Evolutionary conservation across 2,329 filamentous ascomycete genomes (phyloP).

Genomic region (Colletotrichum tofieldiae): DNA sequence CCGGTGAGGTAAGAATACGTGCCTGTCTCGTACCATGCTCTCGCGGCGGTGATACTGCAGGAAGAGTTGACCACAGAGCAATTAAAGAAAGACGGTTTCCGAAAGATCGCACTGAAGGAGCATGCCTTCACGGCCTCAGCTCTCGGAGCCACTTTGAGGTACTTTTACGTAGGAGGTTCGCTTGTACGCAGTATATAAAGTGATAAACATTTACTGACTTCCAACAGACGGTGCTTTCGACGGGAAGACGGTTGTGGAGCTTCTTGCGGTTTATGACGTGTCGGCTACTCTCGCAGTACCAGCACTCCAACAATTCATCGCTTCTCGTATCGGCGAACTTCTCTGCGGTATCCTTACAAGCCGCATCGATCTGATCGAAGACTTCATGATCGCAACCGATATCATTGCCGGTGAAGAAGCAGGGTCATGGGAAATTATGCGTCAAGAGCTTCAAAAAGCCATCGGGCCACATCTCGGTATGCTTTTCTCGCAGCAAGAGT

Average conservation of each 20-base stretch:
- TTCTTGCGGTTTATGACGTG: conserved; percentile 19
- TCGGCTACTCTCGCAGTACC: background rate
- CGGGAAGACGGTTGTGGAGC: background rate
- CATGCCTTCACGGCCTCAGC: conserved; percentile 2
- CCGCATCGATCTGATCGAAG: conserved; percentile 10
- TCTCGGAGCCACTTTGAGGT: conserved; percentile 14
- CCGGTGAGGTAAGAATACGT: background rate
- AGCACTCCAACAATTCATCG: background rate
- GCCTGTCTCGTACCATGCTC: background rate
- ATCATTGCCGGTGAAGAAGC: conserved; percentile 13
- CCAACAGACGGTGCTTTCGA: background rate
- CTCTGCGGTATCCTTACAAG: conserved; percentile 13
- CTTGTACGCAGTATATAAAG: too few species aligned
- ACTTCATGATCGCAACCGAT: conserved; percentile 20
- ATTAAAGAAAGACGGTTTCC: conserved; percentile 1
- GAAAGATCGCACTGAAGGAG: conserved; percentile 21
- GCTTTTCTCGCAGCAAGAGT: conserved; percentile 23
- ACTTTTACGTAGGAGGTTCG: conserved; percentile 22
- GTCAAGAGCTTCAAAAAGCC: conserved; percentile 17
- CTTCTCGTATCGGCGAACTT: background rate
- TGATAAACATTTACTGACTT: background rate
- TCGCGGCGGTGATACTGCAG: too few species aligned
- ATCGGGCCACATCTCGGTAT: conserved; percentile 22
- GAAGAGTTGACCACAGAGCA: background rate
- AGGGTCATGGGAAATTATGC: background rate